These are phyloP conservation scores for Macaranga tanarius DNA, from an alignment of 441 rosid species.

Conservation along the genomic window DNA sequence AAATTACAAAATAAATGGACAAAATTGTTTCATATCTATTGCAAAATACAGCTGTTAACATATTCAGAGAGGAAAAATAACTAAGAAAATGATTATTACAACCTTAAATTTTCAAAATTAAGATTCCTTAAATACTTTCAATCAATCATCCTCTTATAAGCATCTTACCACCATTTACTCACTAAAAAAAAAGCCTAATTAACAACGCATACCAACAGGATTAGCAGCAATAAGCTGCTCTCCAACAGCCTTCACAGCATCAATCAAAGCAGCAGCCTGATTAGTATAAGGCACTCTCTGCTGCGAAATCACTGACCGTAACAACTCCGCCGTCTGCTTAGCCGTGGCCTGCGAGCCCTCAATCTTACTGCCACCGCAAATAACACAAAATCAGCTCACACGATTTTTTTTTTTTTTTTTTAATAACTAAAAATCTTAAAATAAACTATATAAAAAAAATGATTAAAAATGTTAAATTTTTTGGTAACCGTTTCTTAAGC, in stretches of 20 bases:
- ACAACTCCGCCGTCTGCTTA: constrained; percentile 71
- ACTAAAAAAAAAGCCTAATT: background rate
- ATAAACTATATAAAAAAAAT: too few relatives aligned
- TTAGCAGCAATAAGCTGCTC: constrained; percentile 84
- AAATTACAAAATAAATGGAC: background rate
- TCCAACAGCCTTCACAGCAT: constrained; percentile 80
- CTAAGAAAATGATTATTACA: background rate
- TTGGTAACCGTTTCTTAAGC: constrained; percentile 71
- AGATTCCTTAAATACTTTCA: too few relatives aligned
- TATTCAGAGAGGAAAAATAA: background rate
- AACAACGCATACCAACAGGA: constrained; percentile 68
- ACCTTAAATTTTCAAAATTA: background rate
- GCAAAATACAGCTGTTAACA: background rate
- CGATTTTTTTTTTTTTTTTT: too few relatives aligned
- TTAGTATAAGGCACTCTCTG: constrained; percentile 77
- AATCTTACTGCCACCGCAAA: constrained; percentile 57
- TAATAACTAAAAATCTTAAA: too few relatives aligned
- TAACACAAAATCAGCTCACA: too few relatives aligned
- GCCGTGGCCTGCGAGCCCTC: constrained; percentile 99
- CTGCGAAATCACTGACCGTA: constrained; percentile 86
- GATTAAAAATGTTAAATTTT: too few relatives aligned
- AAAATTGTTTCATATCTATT: background rate
- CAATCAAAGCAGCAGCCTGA: constrained; percentile 82
- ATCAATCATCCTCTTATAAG: too few relatives aligned
- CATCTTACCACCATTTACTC: background rate